These are phyloP conservation scores for Rhodotorula sphaerocarpa DNA, from an alignment of 768 basidiomycete species.

Conservation along the genomic window DNA sequence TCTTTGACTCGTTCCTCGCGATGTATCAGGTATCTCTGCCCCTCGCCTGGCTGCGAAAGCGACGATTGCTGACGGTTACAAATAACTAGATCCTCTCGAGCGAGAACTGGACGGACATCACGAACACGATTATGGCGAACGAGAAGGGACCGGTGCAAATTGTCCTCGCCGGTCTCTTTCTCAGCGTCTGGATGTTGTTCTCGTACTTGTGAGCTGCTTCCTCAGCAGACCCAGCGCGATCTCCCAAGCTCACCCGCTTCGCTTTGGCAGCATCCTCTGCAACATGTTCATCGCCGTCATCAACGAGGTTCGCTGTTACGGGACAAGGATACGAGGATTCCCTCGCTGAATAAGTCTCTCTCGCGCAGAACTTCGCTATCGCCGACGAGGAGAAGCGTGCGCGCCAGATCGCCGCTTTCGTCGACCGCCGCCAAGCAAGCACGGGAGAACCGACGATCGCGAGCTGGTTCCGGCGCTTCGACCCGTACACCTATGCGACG, in stretches of 20 bases:
- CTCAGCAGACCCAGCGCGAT: background rate
- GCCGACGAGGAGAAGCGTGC: conserved; percentile 82
- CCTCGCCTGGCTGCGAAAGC: background rate
- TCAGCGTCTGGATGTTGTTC: conserved; percentile 79
- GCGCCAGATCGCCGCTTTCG: conserved; percentile 61
- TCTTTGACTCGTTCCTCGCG: conserved; percentile 76
- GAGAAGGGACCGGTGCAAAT: conserved; percentile 63
- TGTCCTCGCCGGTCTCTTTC: conserved; percentile 60
- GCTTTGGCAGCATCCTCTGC: conserved; percentile 66
- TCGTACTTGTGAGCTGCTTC: conserved; percentile 52
- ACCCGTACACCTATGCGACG: conserved; percentile 82
- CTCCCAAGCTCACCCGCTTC: conserved; percentile 55
- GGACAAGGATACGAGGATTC: no score
- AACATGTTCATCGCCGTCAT: conserved; percentile 69
- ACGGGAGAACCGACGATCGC: conserved; percentile 42
- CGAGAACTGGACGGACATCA: conserved; percentile 82
- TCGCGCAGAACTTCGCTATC: conserved; percentile 63
- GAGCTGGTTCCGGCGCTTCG: conserved; percentile 65
- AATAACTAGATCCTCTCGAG: conserved; percentile 66
- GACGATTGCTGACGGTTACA: background rate
- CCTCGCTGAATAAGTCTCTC: no score
- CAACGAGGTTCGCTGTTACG: conserved; percentile 26
- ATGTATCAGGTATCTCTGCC: conserved; percentile 55
- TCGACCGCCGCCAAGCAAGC: conserved; percentile 46
- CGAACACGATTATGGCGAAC: conserved; percentile 57